Evolutionary conservation across 805 yeast species (phyloP).

Genomic region (Ogataea salicorniae): DNA sequence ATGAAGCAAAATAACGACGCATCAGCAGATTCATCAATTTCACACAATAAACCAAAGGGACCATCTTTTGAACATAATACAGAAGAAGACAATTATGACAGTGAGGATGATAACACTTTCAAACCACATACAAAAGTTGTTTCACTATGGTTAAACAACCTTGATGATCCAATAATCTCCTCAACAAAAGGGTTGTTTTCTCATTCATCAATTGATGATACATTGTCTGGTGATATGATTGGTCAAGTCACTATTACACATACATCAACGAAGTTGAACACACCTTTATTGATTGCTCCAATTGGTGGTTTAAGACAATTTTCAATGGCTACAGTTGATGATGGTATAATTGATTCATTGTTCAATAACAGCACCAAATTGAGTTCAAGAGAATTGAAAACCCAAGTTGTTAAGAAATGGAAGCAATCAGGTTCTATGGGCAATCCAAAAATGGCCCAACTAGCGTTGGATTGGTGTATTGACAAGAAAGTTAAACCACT

Average conservation of each 20-base stretch:
- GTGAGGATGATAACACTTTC: constrained; percentile 13
- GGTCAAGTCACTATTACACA: constrained; percentile 10
- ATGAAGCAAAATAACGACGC: background rate
- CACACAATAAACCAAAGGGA: too few relatives aligned
- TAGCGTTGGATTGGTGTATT: constrained; percentile 29
- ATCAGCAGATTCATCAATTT: background rate
- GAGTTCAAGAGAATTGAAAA: constrained; percentile 12
- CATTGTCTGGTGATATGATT: constrained; percentile 12
- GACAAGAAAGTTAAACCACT: constrained; percentile 26
- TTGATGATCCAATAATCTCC: constrained; percentile 20
- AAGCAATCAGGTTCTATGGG: constrained; percentile 18
- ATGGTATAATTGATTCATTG: constrained; percentile 15
- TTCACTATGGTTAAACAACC: constrained; percentile 28
- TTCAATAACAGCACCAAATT: constrained; percentile 6
- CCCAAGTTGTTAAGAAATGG: constrained; percentile 18
- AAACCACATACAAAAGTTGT: constrained; percentile 26
- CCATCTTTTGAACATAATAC: background rate
- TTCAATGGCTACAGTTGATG: constrained; percentile 26
- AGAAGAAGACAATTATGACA: background rate
- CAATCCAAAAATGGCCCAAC: constrained; percentile 28
- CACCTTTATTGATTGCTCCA: constrained; percentile 33
- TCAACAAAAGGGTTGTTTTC: constrained; percentile 18
- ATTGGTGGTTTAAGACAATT: constrained; percentile 40
- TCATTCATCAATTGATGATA: constrained; percentile 7
- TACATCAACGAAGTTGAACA: background rate